A percentile compares a stretch with the other conserved stretches of the same genome.
Conservation (phyloP, 2,329 filamentous ascomycete genomes). For the Chrysoporthe puriensis region DNA sequence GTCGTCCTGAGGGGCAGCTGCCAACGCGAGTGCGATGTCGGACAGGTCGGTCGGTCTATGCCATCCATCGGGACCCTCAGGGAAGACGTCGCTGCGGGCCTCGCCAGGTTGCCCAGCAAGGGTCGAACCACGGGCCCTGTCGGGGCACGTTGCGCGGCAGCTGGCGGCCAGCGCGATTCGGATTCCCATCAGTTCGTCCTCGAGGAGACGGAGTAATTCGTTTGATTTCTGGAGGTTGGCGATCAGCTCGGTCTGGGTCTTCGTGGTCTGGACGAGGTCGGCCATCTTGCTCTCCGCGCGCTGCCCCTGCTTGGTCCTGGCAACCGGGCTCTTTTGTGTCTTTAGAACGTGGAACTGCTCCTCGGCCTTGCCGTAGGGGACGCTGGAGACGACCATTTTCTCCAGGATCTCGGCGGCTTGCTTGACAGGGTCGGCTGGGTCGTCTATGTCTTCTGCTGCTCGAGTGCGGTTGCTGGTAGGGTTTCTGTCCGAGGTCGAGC, state of each 20-base stretch:
- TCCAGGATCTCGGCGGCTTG: not conserved
- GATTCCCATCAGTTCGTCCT: not conserved
- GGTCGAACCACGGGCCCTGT: not conserved
- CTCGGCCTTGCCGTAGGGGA: not conserved
- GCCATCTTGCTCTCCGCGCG: not conserved
- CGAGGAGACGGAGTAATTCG: conserved; percentile 30
- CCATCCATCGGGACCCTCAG: not conserved
- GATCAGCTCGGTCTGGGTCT: conserved; percentile 14
- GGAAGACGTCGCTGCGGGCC: not conserved
- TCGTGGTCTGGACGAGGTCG: not conserved
- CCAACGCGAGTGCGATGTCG: conserved; percentile 16
- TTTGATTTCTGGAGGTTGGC: conserved; percentile 19
- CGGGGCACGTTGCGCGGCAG: no score
- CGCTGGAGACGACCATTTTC: not conserved
- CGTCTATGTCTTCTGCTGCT: not conserved
- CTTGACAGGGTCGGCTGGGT: no score
- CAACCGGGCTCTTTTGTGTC: not conserved
- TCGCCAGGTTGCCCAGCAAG: not conserved
- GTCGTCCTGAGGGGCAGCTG: no score
- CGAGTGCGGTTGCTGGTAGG: not conserved
- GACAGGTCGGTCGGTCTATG: conserved; percentile 2
- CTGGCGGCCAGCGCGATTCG: not conserved
- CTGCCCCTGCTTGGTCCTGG: not conserved
- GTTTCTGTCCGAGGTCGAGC: not conserved
- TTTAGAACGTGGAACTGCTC: not conserved